Evolutionary conservation across 164 flowering plant species (phyloP).

Genomic region (Magnolia changhungtana): DNA sequence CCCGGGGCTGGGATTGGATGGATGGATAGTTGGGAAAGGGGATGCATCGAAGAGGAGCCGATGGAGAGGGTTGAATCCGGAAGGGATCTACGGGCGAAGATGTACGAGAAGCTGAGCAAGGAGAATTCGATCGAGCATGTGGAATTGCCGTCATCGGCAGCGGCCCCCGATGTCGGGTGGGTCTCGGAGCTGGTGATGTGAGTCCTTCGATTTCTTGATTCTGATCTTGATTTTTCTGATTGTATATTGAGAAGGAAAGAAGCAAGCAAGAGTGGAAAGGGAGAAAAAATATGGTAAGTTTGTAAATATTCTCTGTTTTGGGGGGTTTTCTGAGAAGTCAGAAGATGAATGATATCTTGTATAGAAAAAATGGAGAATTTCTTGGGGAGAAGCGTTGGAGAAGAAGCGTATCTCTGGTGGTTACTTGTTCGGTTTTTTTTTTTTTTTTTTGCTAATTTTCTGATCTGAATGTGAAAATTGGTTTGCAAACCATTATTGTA

Average conservation of each 20-base stretch:
- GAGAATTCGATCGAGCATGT: constrained; percentile 41
- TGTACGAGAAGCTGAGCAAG: constrained; percentile 61
- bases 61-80: constrained; percentile 83
- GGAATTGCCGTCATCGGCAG: constrained; percentile 29
- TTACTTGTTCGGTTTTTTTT: not conserved
- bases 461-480: not conserved
- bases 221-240: not conserved
- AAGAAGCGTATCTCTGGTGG: not conserved
- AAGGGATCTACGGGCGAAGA: constrained; percentile 49
- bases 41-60: constrained; percentile 39
- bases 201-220: constrained; percentile 6
- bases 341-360: too few species aligned
- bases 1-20: constrained; percentile 29
- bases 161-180: constrained; percentile 70
- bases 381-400: not conserved
- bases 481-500: not conserved
- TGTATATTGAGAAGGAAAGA: not conserved
- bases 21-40: constrained; percentile 18
- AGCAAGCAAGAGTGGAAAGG: too few species aligned
- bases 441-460: not conserved
- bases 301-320: not conserved
- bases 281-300: not conserved
- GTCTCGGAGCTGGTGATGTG: constrained; percentile 65
- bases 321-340: too few species aligned
- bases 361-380: too few species aligned